Base-by-base conservation (phyloP, 179 eudicot species). In the Corrigiola litoralis region DNA sequence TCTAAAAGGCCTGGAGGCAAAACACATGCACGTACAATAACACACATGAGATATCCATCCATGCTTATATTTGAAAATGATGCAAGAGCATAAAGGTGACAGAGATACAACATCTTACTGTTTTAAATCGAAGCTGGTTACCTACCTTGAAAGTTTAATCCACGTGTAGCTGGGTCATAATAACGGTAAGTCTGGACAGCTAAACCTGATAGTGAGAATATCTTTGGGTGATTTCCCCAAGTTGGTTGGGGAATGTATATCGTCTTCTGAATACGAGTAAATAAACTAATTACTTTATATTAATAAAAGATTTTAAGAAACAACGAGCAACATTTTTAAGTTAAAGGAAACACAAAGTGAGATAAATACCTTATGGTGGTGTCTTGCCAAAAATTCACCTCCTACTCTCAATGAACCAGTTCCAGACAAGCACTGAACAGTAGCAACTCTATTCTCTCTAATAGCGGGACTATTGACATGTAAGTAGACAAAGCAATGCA, bases 161-260 rank as follows among this genome's bases (percentile, higher is more conserved):
- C 99, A 68, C 94, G 95, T 56, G 99, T 94, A 52, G 81, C 66
- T 20, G 99, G 97, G 79, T 88, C 89, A 76, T 94, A 94, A 62
- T 90, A 87, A 32, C 96, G 89, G 67, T 86, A 90, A n/a, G 79
- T 75, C 76, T 86, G 87, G 61, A 90, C 99, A 37, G 91, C 70
- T 74, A 94, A 80, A 24, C 99, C 99, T 14, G 94, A 88, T 21
- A 90, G 68, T 40, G 83, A 60, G 67, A 94, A 94, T 54, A 90
- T 75, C 75, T 90, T 94, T 14, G 88, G 77, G 61, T 94, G 99
- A 84, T 94, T 94, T 64, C 99, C 99, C 96, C 99, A 94, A 69
- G 99, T 90, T 62, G 99, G 97, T 34, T 58, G 78, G 28, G 99
- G 97, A 68, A 90, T 90, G 55, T 87, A 94, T 57, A 94, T 86